Base-by-base conservation (phyloP, 2,329 filamentous ascomycete species). In the Xylaria sp. region DNA sequence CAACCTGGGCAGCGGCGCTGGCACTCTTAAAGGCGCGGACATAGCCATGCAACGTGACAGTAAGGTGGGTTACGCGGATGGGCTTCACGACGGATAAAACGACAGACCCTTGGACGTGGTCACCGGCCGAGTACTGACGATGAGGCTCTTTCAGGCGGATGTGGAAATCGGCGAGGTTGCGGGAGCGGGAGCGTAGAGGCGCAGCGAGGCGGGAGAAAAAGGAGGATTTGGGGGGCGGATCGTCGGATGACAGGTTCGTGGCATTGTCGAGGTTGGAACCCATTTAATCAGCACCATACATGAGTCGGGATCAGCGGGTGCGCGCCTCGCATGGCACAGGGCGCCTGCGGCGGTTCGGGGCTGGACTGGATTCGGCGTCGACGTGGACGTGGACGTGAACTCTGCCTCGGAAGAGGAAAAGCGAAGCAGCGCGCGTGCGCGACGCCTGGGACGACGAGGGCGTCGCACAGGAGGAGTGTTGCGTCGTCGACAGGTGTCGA, bases 11-110 rank as follows among this genome's bases (percentile, higher is more conserved):
- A 70, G 84, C 82, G 63, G 86, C 85, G 57, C 86, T 86, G 46
- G 89, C 86, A 73, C 89, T 91, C 80, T 92, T 94, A 82, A 90
- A 93, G 56, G 94, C 92, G 77, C 92, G 90, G 65, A 93, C 92
- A 79, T 90, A 94, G 69, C 93, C 93, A 78, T 94, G 91, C 63
- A 96, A 83, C 69, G 90, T 88, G 71, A 95, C 91, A 12, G 92
- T 92, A 58, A 96, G 84, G 82, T 96, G 93, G 8, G 93, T 95
- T 75, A 96, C 89, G 74, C 92, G 87, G 70, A 94, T 82, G 20
- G 92, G 90, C 79, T 94, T 94, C 75, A 91, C 83, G 43, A 94
- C 87, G 66, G 89, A 91, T 74, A 95, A 83, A 69, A 93, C 85
- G 57, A 95, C 92, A 72, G 88, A 88, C 63, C 93, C 93, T 67